Percentiles rank a stretch among this genome's conserved stretches.
phyloP scores from a whole-genome alignment of 352 stramenopile species.

The Phytophthora quininea region DNA sequence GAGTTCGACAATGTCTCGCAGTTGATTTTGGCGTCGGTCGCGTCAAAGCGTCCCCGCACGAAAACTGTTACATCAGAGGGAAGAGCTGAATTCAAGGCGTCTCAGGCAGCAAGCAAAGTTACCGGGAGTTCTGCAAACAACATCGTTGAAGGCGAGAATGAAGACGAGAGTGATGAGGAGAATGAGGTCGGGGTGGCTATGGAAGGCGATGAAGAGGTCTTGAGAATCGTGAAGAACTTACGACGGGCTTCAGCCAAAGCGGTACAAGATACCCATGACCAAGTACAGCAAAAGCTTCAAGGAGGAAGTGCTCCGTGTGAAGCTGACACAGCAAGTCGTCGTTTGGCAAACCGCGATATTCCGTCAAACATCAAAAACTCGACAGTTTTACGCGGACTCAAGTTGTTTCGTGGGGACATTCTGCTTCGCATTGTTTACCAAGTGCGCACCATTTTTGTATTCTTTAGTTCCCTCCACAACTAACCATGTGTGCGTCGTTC shows the following conservation, averaged over 20 bases:
- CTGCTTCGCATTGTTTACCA: slow-evolving; percentile 67
- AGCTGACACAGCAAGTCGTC: slow-evolving; percentile 18
- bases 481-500: background rate
- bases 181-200: slow-evolving; percentile 27
- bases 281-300: slow-evolving; percentile 14
- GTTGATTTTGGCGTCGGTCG: slow-evolving; percentile 15
- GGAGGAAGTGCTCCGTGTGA: slow-evolving; percentile 18
- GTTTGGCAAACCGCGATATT: slow-evolving; percentile 45
- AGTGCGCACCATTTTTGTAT: slow-evolving; percentile 18
- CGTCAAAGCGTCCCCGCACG: slow-evolving; percentile 18
- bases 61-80: slow-evolving; percentile 9
- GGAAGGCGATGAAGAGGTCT: slow-evolving; percentile 49
- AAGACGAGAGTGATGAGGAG: slow-evolving; percentile 11
- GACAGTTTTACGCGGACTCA: slow-evolving; percentile 45
- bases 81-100: background rate
- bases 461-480: background rate
- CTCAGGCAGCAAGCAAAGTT: no score
- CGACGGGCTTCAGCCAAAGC: slow-evolving; percentile 40
- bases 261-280: slow-evolving; percentile 15
- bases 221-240: slow-evolving; percentile 30
- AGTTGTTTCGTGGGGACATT: slow-evolving; percentile 68
- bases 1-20: slow-evolving; percentile 36
- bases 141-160: slow-evolving; percentile 22
- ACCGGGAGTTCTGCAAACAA: background rate
- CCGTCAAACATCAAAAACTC: slow-evolving; percentile 55